Base-by-base conservation (phyloP, 1,284 basidiomycete genomes). In the Tetrapyrgos nigripes region DNA sequence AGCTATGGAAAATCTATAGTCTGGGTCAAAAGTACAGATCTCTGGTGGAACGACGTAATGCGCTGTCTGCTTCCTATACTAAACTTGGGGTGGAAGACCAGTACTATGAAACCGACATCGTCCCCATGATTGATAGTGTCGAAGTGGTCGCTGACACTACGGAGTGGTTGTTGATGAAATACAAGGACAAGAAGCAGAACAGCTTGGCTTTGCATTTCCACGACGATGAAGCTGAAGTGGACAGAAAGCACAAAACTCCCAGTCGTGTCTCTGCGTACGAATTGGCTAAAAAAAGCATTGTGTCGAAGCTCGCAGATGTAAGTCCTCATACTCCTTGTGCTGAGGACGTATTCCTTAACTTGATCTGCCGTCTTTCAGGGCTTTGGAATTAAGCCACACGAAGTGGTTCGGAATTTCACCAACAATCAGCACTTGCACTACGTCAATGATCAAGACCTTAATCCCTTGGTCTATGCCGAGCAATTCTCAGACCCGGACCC, bases 141-240 rank as follows among this genome's bases (percentile, higher is more conserved):
- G 97, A 99, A 74, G 86, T 94, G 63, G 91, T 97, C 11, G 89
- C 93, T 0, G 97, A 99, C 69, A 87, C 93, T 19, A 89, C 91
- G 0, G 96, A 97, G 67, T 99, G 95, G 94, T 75, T 99, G 49
- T 79, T 84, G 24, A 87, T 96, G 82, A 93, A 91, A 71, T 94
- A 96, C 70, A 89, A 88, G 69, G 85, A 87, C 67, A 88, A 89
- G 73, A 91, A 87, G 69, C 84, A 86, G 67, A 84, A 89, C 57
- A 79, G 77, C 4, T 70, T 76, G 24, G 84, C 86, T 43, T 79
- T 92, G 56, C 83, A 81, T 29, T 89, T 89, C 68, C 86, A 90
- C 61, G 89, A 91, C 63, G 82, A 79, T 53, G 82, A 86, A 50
- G 82, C 85, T 55, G 76, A 70, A 23, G 66, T 70, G 6, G 88